Percentiles rank a stretch among this genome's conserved stretches.
Evolutionary conservation across 805 yeast species (phyloP).

Genomic region (Candida corydali): DNA sequence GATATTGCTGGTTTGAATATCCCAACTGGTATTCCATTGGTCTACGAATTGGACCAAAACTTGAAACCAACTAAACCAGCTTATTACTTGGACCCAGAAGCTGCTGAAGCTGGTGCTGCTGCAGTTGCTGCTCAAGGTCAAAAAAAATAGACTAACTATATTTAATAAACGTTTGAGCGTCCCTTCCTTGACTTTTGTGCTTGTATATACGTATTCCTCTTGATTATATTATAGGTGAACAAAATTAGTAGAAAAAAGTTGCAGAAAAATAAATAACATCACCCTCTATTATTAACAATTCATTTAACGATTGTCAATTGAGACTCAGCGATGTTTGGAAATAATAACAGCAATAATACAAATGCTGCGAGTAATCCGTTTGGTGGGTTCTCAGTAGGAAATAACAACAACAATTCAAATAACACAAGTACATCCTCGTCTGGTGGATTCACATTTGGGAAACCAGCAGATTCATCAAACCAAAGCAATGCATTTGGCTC

Average conservation of each 20-base stretch:
- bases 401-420: slow-evolving; percentile 1
- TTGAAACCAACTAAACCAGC: slow-evolving; percentile 89
- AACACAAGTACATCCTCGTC: too few relatives aligned
- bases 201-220: too few relatives aligned
- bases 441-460: slow-evolving; percentile 13
- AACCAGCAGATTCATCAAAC: slow-evolving; percentile 9
- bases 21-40: slow-evolving; percentile 98
- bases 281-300: background rate
- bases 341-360: slow-evolving; percentile 1
- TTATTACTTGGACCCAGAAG: slow-evolving; percentile 98
- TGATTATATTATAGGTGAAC: too few relatives aligned
- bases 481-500: slow-evolving; percentile 2
- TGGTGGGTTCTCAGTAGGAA: background rate
- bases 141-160: slow-evolving; percentile 33
- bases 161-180: too few relatives aligned
- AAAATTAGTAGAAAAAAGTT: background rate
- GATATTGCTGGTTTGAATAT: slow-evolving; percentile 93
- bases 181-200: too few relatives aligned
- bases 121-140: slow-evolving; percentile 96
- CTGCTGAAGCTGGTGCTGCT: slow-evolving; percentile 99
- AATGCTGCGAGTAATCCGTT: background rate
- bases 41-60: slow-evolving; percentile 84
- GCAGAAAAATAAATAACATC: slow-evolving; percentile 1
- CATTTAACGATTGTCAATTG: background rate
- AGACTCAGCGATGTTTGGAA: slow-evolving; percentile 1